Conservation (phyloP, 2,329 filamentous ascomycete genomes). For the Metarhizium sp. region DNA sequence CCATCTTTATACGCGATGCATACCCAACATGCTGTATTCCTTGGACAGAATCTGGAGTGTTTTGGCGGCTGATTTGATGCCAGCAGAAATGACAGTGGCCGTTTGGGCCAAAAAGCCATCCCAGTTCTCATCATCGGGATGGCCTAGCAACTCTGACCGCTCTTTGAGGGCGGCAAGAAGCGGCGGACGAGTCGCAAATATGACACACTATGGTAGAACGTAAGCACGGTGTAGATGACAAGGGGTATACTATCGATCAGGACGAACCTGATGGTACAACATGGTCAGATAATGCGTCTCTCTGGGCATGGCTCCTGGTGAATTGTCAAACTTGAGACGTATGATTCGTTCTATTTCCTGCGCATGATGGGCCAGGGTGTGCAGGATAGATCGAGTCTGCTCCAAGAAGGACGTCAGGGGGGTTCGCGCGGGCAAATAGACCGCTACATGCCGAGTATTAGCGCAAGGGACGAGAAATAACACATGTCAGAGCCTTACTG, state of each 20-base stretch:
- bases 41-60: slow-evolving; percentile 26
- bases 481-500: slow-evolving; percentile 14
- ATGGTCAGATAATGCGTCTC: slow-evolving; percentile 27
- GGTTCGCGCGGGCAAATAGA: slow-evolving; percentile 26
- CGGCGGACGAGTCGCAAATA: slow-evolving; percentile 28
- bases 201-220: slow-evolving; percentile 20
- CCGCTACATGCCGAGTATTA: slow-evolving; percentile 13
- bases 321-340: slow-evolving; percentile 21
- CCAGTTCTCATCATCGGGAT: slow-evolving; percentile 18
- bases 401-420: slow-evolving; percentile 25
- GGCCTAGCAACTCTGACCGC: slow-evolving; percentile 18
- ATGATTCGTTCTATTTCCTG: slow-evolving; percentile 29
- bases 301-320: slow-evolving; percentile 24
- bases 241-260: not conserved
- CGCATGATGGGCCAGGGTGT: slow-evolving; percentile 25
- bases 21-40: slow-evolving; percentile 27
- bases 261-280: slow-evolving; percentile 27
- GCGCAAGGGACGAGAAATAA: rapidly evolving
- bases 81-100: slow-evolving; percentile 25
- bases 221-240: not conserved
- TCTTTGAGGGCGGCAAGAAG: slow-evolving; percentile 29
- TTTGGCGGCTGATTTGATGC: slow-evolving; percentile 31
- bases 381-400: slow-evolving; percentile 24
- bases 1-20: not conserved
- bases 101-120: slow-evolving; percentile 23